Base-by-base conservation (phyloP, 768 basidiomycete species). In the Leccinum rimulosum region DNA sequence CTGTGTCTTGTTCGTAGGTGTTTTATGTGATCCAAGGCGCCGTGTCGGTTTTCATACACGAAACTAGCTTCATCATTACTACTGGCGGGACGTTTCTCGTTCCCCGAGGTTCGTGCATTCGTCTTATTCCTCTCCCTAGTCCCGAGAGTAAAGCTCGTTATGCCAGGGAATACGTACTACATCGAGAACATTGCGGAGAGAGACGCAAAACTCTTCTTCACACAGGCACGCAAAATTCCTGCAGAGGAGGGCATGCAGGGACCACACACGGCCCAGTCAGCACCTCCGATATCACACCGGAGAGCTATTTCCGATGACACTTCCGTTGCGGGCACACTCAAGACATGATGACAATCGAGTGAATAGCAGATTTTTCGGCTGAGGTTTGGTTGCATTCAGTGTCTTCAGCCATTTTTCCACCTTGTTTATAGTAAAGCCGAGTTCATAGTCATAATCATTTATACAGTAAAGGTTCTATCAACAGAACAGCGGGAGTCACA, bases 1-100 rank as follows among this genome's bases (percentile, higher is more conserved):
- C 5, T 52, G 59, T 33, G 60, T 33, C 15, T 30, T 25, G 4
- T 31, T 27, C 27, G 22, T 66, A 90, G 88, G 79, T 87, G 2
- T 88, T 91, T 76, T 87, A 87, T 69, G 87, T 95, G 49, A 83
- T 93, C 57, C 85, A 93, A 74, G 97, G 97, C 11, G 91, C 92
- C 2, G 88, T 98, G 12, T 87, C 88, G 50, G 88, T 95, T 61
- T 86, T 85, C 61, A 83, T 98, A 3, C 90, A 96, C 69, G 79
- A 88, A 36, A 89, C 87, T 3, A 85, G 81, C 49, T 88, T 92
- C 68, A 75, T 94, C 55, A 81, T 98, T 45, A 81, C 88, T 12
- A 80, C 87, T 1, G 93, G 94, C 12, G 93, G 88, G 11, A 89
- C 88, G 81, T 95, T 95, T 70, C 80, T 95, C 68, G 88, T 97